Evolutionary conservation across 1,284 basidiomycete genomes (phyloP), one percentile per base, ranked within the genome.

Genomic region (Athelia psychrophila): DNA sequence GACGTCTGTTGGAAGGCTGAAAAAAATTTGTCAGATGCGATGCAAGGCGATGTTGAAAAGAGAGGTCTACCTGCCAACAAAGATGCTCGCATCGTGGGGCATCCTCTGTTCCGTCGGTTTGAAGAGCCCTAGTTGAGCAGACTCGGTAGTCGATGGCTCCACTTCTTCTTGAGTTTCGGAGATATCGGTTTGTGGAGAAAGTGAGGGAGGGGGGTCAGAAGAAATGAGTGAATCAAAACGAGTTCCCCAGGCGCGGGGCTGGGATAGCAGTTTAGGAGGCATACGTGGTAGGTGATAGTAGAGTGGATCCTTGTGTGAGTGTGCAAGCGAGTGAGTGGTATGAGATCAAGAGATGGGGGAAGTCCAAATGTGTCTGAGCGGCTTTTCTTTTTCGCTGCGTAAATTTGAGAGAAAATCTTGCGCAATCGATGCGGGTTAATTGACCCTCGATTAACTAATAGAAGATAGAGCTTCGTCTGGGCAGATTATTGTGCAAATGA

Each of bases 11-110:
- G 89, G 88, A 54, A 91, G 76, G 64, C 89, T 91, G 56, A n/a
- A 51, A 42, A 50, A 38, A 22, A 9, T 5, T 46, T 32, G 32
- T 30, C 49, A 35, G 18, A 55, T 58, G 48, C 58, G 53, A 45
- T 38, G 20, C 45, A 48, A 30, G 49, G 52, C 30, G 48, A 50
- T 32, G 30, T 47, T 48, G 51, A 44, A 40, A 18, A 19, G 23
- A 30, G 47, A 47, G 33, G 61, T 58, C 23, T 60, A 86, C 88
- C 88, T 90, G 65, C 89, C 89, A 52, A 91, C 83, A 65, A 91
- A 91, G 56, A 91, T 77, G 60, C 86, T 90, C 32, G 87, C 82
- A 57, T 91, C 84, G 60, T 89, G 86, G 48, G 80, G 76, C 60
- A 79, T 73, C 59, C 75, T 79, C 42, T 80, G 77, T 18, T 72